Base-by-base conservation (phyloP, 305 asterid species). In the Solanum hybrid region DNA sequence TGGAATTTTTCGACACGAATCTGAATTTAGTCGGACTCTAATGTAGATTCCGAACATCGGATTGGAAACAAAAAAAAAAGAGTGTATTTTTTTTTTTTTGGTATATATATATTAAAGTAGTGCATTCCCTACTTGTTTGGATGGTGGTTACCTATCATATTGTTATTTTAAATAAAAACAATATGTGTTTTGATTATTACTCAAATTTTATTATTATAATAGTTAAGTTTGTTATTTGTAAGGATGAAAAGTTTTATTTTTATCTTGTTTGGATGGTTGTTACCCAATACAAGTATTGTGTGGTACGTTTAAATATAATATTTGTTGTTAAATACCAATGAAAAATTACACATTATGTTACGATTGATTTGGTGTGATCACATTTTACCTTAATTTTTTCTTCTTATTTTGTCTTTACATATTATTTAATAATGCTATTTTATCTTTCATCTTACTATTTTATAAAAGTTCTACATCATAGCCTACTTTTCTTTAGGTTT, bases 1-100 rank as follows among this genome's bases (percentile, higher is more conserved):
- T 38, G 45, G 0, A 0, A 38, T 1, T 38, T 38, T 0, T 10
- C 45, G 1, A 0, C 14, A 10, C 5, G 2, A 38, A 38, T 38
- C 1, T 38, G 2, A 3, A 39, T 39, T 39, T 39, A 39, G 0
- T 39, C 17, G 51, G 0, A 12, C 17, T 12, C 6, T 39, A 39
- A 12, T 39, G 0, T 39, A 12, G 15, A 39, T 39, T 11, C 0
- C 15, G 15, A 39, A 39, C 57, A 41, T 0, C 57, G 17, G 0
- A 12, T 41, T 38, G 41, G 6, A 4, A 12, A 41, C 0, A 4
- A 41, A 41, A 39, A 39, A 41, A 4, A 41, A 41, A 39, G 17
- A 41, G 29, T 65, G 14, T 0, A 65, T 65, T 65, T 9, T 9
- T 65, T 65, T 0, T 8, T 22, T 22, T 61, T 65, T 65, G 5